Conservation (phyloP, 768 basidiomycete species). For the Lentinula sp. region DNA sequence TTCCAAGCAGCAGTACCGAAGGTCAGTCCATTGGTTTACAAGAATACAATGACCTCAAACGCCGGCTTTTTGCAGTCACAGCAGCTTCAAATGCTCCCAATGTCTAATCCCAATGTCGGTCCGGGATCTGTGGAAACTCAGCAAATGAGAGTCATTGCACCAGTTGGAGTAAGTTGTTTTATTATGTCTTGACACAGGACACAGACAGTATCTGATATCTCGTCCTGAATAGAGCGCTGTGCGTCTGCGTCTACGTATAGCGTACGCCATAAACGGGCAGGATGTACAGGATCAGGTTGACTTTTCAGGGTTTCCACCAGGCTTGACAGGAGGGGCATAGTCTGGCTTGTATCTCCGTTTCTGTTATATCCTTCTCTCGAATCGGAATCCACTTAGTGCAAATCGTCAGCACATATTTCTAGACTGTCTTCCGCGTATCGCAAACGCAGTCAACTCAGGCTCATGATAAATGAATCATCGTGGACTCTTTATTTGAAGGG, state of each 20-base stretch:
- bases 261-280: conserved; percentile 65
- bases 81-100: conserved; percentile 96
- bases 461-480: too few relatives aligned
- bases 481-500: too few relatives aligned
- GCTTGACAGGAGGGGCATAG: conserved; percentile 45
- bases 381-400: background rate
- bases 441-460: too few relatives aligned
- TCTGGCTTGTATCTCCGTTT: background rate
- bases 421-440: too few relatives aligned
- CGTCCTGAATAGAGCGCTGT: conserved; percentile 59
- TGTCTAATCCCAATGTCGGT: conserved; percentile 78
- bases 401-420: background rate
- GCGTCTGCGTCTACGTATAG: conserved; percentile 80
- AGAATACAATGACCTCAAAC: background rate
- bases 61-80: conserved; percentile 61
- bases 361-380: background rate
- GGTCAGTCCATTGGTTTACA: conserved; percentile 31
- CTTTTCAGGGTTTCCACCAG: conserved; percentile 84
- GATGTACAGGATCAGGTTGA: conserved; percentile 88
- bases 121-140: conserved; percentile 87
- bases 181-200: background rate
- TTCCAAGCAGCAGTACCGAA: conserved; percentile 99
- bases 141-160: conserved; percentile 89
- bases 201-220: background rate
- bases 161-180: conserved; percentile 66